Conservation (phyloP, 768 basidiomycete genomes). For the Podaxis sp. region DNA sequence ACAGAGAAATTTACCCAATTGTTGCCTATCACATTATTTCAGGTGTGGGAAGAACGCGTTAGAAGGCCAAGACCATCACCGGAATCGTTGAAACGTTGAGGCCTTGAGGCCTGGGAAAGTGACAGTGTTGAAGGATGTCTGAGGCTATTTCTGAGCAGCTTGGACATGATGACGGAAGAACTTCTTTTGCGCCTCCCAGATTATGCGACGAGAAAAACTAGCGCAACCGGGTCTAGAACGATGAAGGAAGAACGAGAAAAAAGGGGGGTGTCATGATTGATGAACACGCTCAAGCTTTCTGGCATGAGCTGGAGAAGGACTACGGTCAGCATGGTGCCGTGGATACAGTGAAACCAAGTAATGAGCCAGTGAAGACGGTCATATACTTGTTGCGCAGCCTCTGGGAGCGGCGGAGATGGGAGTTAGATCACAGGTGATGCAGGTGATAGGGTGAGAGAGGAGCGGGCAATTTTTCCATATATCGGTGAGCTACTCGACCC, state of each 20-base stretch:
- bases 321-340: not conserved
- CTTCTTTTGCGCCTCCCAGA: conserved; percentile 13
- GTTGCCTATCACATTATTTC: not conserved
- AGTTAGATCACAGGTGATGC: not conserved
- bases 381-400: not conserved
- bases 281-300: conserved; percentile 1
- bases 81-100: too few species aligned
- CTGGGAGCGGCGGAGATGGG: not conserved
- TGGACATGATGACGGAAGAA: conserved; percentile 14
- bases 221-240: conserved; percentile 5
- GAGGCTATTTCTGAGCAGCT: conserved; percentile 11
- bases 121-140: conserved; percentile 1
- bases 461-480: not conserved
- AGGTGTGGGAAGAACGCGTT: not conserved
- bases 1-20: not conserved
- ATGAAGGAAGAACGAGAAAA: conserved; percentile 1
- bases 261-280: conserved; percentile 11
- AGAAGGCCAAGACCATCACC: too few species aligned
- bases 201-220: conserved; percentile 13
- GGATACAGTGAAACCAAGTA: not conserved
- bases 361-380: not conserved
- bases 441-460: not conserved
- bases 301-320: not conserved
- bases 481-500: not conserved
- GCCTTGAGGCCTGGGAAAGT: conserved; percentile 1